These are phyloP conservation scores for Silene latifolia DNA, from an alignment of 148 eudicot genomes.

Conservation along the genomic window DNA sequence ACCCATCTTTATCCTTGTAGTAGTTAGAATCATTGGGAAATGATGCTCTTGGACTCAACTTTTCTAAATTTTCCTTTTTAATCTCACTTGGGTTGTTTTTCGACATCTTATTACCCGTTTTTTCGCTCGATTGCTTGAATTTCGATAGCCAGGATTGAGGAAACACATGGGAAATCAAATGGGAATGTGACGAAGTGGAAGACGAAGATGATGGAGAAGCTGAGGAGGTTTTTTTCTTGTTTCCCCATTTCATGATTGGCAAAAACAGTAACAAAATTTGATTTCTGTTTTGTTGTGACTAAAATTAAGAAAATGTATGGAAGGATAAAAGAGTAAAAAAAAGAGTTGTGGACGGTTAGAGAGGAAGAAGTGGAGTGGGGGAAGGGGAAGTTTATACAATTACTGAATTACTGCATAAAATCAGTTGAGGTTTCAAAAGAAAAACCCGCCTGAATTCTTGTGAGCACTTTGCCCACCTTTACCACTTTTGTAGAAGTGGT, in stretches of 20 bases:
- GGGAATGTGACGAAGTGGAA: slow-evolving; percentile 18
- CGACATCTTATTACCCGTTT: not conserved
- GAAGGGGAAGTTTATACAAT: not conserved
- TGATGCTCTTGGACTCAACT: not conserved
- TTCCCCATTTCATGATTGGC: slow-evolving; percentile 55
- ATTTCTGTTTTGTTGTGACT: too few relatives aligned
- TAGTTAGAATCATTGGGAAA: slow-evolving; percentile 13
- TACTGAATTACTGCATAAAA: too few relatives aligned
- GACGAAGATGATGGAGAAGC: slow-evolving; percentile 16
- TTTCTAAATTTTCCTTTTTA: slow-evolving; percentile 9
- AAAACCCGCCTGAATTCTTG: slow-evolving; percentile 75
- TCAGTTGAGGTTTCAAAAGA: slow-evolving; percentile 43
- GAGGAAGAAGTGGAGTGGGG: slow-evolving; percentile 6
- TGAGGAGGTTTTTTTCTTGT: slow-evolving; percentile 37
- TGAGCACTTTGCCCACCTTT: slow-evolving; percentile 58
- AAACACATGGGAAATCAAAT: slow-evolving; percentile 45
- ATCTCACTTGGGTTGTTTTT: not conserved
- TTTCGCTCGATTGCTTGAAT: slow-evolving; percentile 33
- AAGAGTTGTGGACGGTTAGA: slow-evolving; percentile 37
- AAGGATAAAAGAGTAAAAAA: not conserved
- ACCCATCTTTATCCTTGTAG: slow-evolving; percentile 35
- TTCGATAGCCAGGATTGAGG: slow-evolving; percentile 54
- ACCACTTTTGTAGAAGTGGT: slow-evolving; percentile 31
- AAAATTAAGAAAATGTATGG: too few relatives aligned
- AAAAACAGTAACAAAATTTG: too few relatives aligned